Conservation (phyloP, 176 grass and related monocot genomes). For the Eremochloa ophiuroides region DNA sequence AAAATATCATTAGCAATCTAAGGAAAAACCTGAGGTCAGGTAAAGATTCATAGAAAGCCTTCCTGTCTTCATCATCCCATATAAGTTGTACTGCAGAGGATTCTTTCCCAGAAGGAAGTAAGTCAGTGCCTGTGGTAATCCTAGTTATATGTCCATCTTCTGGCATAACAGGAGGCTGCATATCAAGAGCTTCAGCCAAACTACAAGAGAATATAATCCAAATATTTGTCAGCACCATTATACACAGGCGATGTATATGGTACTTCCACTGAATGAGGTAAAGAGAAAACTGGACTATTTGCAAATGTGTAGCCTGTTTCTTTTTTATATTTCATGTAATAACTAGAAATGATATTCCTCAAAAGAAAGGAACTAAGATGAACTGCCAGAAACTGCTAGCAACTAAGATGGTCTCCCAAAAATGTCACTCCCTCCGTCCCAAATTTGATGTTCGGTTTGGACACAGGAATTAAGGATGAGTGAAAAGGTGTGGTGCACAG, state of each 20-base stretch:
- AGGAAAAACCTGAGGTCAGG: slow-evolving; percentile 82
- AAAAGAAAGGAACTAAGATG: neutral
- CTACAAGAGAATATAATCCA: slow-evolving; percentile 33
- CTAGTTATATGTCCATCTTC: slow-evolving; percentile 89
- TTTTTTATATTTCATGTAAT: neutral
- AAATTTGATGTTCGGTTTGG: neutral
- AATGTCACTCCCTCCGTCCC: neutral
- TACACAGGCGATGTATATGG: neutral
- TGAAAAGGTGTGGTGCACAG: neutral
- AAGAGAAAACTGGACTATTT: slow-evolving; percentile 1
- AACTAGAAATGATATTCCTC: neutral
- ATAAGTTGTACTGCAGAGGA: slow-evolving; percentile 69
- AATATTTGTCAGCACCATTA: slow-evolving; percentile 8
- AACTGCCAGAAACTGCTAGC: neutral
- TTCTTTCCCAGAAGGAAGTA: slow-evolving; percentile 65
- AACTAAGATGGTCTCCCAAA: slow-evolving; percentile 5
- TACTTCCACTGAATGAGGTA: neutral
- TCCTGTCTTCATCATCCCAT: slow-evolving; percentile 97
- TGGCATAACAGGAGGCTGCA: slow-evolving; percentile 94
- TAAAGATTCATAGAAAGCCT: slow-evolving; percentile 91
- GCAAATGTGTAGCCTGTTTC: neutral
- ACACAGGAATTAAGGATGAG: neutral
- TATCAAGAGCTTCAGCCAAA: slow-evolving; percentile 90
- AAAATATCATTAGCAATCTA: neutral
- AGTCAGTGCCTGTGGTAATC: slow-evolving; percentile 71